Evolutionary conservation across 176 grass and related monocot species (phyloP), one percentile per base, ranked within the genome.

Genomic region (Carex pumila): DNA sequence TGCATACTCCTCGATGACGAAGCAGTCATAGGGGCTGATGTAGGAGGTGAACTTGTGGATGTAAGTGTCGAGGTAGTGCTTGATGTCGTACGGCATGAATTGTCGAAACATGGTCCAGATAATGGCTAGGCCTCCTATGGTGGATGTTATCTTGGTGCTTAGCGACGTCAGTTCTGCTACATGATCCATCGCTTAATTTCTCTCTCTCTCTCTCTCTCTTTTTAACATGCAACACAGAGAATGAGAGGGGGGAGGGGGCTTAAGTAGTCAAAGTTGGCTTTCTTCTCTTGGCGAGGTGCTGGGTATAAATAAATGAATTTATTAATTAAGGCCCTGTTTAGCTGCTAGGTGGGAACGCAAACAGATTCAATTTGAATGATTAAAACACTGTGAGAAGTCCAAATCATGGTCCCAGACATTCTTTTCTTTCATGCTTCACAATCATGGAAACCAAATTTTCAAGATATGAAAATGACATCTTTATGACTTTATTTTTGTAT

Each of bases 91-190:
- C 2, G 79, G 79, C 10, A 82, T 5, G 36, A 63, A 82, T 64
- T 66, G 79, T 2, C 79, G 79, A 45, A 82, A 61, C 79, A 86
- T 65, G 56, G 84, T 52, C 68, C 57, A 80, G 84, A 86, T 65
- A 29, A 86, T 65, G 9, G 74, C 49, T 0, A 86, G 34, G 21
- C 84, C 75, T 61, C 72, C 84, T 4, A 79, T 21, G 52, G 56
- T 65, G 18, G 84, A 86, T 62, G 72, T 71, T 61, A 78, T 6
- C 60, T 79, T 86, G 13, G 84, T 36, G 60, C 53, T 64, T 3
- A 65, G n/a, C 1, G 50, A 22, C 12, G 57, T 66, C 55, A 85
- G 29, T 32, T 53, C 0, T 39, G 0, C 12, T 29, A 76, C 17
- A 30, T 75, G 71, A 73, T 73, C 55, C 71, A 74, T 71, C 3